A percentile compares a stretch with the other conserved stretches of the same genome.
Evolutionary conservation across 495 filamentous ascomycete genomes (phyloP).

Genomic region (Trichocladium uniseriatum): DNA sequence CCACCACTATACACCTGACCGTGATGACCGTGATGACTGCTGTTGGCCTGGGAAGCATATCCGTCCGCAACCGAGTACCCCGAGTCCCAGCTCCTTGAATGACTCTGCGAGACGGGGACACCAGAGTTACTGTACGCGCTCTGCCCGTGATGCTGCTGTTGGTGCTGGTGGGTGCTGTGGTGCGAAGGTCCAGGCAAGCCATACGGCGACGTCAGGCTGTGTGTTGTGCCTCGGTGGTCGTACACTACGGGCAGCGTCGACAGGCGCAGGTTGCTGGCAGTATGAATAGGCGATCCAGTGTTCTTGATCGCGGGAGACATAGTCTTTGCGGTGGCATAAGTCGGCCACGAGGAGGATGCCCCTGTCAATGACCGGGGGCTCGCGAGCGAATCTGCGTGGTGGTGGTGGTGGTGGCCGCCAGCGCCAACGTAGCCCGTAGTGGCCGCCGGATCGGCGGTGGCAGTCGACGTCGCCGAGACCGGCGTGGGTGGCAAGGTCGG

Average conservation of each 20-base stretch:
- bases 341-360: conserved; percentile 26
- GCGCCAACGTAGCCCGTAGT: conserved; percentile 19
- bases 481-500: conserved; percentile 32
- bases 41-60: conserved; percentile 28
- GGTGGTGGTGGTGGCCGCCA: conserved; percentile 33
- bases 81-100: conserved; percentile 29
- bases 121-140: conserved; percentile 18
- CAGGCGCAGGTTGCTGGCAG: too few species aligned
- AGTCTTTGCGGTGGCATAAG: conserved; percentile 25
- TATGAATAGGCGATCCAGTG: too few species aligned
- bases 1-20: conserved; percentile 33
- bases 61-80: conserved; percentile 27
- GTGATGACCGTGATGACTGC: too few species aligned
- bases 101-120: conserved; percentile 20
- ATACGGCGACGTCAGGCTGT: conserved; percentile 23
- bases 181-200: conserved; percentile 24
- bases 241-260: conserved; percentile 23
- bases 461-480: conserved; percentile 19
- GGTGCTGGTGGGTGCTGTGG: conserved; percentile 26
- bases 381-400: conserved; percentile 32
- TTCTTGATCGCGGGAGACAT: conserved; percentile 36
- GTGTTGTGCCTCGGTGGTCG: conserved; percentile 21
- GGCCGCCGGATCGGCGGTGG: conserved; percentile 10
- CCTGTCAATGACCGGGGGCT: conserved; percentile 36
- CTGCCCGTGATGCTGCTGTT: too few species aligned